phyloP scores from a whole-genome alignment of 805 yeast genomes.

The Sungouiozyma ichnusensis region DNA sequence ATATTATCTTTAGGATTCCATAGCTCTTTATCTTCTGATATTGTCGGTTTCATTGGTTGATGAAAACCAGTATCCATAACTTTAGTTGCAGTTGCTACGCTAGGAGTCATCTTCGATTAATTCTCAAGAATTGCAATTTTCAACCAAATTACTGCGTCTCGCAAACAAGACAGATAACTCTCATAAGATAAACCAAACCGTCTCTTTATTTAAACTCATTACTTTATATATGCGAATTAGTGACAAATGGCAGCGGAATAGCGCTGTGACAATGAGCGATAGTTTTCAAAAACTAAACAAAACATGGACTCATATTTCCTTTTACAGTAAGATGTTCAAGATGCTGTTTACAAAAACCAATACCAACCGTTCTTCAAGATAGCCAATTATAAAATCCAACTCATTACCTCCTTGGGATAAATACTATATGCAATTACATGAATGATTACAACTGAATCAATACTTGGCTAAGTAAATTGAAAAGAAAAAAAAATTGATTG shows the following conservation, averaged over 20 bases:
- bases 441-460: neutral
- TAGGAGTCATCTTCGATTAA: neutral
- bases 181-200: neutral
- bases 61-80: neutral
- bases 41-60: neutral
- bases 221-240: neutral
- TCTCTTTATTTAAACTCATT: neutral
- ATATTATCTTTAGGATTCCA: constrained; percentile 40
- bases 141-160: too few relatives aligned
- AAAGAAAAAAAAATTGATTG: neutral
- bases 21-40: constrained; percentile 7
- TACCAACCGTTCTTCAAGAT: too few relatives aligned
- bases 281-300: neutral
- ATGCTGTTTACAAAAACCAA: too few relatives aligned
- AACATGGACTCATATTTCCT: neutral
- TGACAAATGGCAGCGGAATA: neutral
- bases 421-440: neutral
- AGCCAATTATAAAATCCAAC: too few relatives aligned
- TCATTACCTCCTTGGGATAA: too few relatives aligned
- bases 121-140: neutral
- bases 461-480: neutral
- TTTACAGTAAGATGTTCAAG: neutral
- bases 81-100: neutral
- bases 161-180: neutral
- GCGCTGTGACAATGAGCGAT: neutral